These are phyloP conservation scores for Rhynchosporium secalis DNA, from an alignment of 2,329 filamentous ascomycete species.

Conservation along the genomic window DNA sequence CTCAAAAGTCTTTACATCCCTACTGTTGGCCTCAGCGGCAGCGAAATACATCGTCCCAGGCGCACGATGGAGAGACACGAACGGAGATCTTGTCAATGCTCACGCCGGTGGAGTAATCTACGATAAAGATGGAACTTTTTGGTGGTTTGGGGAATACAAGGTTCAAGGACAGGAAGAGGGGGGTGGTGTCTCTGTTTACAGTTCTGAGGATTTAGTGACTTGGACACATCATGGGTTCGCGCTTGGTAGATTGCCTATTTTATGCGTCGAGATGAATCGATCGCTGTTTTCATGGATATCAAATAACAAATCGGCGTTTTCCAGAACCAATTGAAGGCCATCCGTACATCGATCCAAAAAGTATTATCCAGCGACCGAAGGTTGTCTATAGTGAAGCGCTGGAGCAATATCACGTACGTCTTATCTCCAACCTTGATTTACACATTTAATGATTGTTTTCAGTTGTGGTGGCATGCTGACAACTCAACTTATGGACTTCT, in stretches of 20 bases:
- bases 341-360: slow-evolving; percentile 53
- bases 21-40: slow-evolving; percentile 16
- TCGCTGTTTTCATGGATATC: not conserved
- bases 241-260: slow-evolving; percentile 44
- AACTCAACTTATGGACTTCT: slow-evolving; percentile 21
- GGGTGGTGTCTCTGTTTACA: slow-evolving; percentile 60
- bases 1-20: not conserved
- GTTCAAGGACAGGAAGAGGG: slow-evolving; percentile 57
- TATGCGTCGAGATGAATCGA: not conserved
- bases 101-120: slow-evolving; percentile 59
- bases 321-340: slow-evolving; percentile 54
- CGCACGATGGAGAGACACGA: slow-evolving; percentile 59
- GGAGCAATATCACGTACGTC: slow-evolving; percentile 55
- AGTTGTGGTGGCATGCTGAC: slow-evolving; percentile 23
- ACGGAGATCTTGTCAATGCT: slow-evolving; percentile 60
- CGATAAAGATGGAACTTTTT: slow-evolving; percentile 56
- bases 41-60: slow-evolving; percentile 63
- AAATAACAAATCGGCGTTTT: not conserved
- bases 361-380: slow-evolving; percentile 63
- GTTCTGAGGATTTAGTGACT: slow-evolving; percentile 59
- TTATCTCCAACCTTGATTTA: not conserved
- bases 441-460: not conserved
- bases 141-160: slow-evolving; percentile 64
- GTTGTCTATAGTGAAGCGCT: slow-evolving; percentile 57
- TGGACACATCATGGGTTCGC: slow-evolving; percentile 60